Conservation (phyloP, 306 rosid genomes). For the Prunus padus region DNA sequence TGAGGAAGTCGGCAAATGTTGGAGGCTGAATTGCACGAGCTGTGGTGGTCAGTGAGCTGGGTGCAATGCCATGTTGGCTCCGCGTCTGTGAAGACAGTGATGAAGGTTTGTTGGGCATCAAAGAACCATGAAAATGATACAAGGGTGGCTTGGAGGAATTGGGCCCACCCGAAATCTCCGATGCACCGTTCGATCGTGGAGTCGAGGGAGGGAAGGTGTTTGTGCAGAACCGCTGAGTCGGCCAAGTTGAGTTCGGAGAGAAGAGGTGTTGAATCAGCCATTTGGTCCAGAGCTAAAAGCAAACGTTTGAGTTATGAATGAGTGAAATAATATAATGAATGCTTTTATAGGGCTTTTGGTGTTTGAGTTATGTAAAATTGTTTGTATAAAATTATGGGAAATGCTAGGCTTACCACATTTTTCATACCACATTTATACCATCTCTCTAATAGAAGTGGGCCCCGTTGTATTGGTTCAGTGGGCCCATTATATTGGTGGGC, state of each 20-base stretch:
- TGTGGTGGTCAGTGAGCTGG: background rate
- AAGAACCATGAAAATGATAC: conserved; percentile 55
- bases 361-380: background rate
- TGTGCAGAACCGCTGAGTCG: conserved; percentile 2
- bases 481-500: too few species aligned
- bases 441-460: too few species aligned
- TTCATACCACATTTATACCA: too few species aligned
- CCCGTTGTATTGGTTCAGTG: too few species aligned
- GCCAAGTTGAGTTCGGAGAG: conserved; percentile 18
- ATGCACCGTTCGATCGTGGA: conserved; percentile 47
- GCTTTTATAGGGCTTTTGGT: background rate
- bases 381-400: too few species aligned
- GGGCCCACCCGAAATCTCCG: conserved; percentile 44
- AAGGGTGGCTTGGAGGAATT: conserved; percentile 48
- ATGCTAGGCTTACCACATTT: too few species aligned
- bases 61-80: conserved; percentile 54
- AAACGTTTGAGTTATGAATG: background rate
- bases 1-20: conserved; percentile 38
- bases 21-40: conserved; percentile 21
- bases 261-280: conserved; percentile 37
- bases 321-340: background rate
- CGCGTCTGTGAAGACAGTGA: conserved; percentile 56
- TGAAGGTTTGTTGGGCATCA: conserved; percentile 65
- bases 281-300: conserved; percentile 12
- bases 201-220: conserved; percentile 42